phyloP scores from a whole-genome alignment of 2,329 filamentous ascomycete species.

The Sphaerulina musiva region DNA sequence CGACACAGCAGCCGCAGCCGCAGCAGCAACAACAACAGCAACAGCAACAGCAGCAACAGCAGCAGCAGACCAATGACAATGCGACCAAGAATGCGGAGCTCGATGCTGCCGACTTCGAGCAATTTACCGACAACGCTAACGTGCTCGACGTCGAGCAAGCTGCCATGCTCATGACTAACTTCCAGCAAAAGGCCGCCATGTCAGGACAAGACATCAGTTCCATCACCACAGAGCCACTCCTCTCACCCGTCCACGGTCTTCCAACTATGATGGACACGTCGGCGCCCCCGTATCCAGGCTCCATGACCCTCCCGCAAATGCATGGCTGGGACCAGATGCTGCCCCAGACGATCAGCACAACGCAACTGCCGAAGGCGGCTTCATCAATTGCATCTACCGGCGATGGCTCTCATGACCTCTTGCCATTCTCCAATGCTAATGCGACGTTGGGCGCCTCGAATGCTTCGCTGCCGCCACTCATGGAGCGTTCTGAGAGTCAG shows the following conservation, averaged over 20 bases:
- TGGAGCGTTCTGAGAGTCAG: conserved; percentile 48
- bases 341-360: conserved; percentile 53
- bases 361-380: conserved; percentile 62
- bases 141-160: conserved; percentile 95
- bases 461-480: conserved; percentile 58
- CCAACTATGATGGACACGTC: conserved; percentile 70
- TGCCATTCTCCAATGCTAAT: conserved; percentile 40
- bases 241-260: conserved; percentile 60
- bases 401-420: conserved; percentile 41
- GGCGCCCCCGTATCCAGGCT: conserved; percentile 59
- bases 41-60: background rate
- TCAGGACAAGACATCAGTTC: conserved; percentile 54
- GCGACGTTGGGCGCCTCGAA: conserved; percentile 20
- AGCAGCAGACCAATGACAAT: conserved; percentile 5
- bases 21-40: background rate
- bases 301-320: conserved; percentile 76
- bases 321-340: conserved; percentile 82
- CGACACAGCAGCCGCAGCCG: background rate
- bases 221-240: conserved; percentile 57
- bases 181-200: conserved; percentile 86
- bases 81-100: conserved; percentile 66
- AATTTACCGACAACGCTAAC: conserved; percentile 85
- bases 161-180: conserved; percentile 96
- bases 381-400: conserved; percentile 54
- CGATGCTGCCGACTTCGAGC: conserved; percentile 79